Evolutionary conservation across 208 protist genomes (phyloP), one percentile per base, ranked within the genome.

Genomic region (Trypanosoma lewisi): DNA sequence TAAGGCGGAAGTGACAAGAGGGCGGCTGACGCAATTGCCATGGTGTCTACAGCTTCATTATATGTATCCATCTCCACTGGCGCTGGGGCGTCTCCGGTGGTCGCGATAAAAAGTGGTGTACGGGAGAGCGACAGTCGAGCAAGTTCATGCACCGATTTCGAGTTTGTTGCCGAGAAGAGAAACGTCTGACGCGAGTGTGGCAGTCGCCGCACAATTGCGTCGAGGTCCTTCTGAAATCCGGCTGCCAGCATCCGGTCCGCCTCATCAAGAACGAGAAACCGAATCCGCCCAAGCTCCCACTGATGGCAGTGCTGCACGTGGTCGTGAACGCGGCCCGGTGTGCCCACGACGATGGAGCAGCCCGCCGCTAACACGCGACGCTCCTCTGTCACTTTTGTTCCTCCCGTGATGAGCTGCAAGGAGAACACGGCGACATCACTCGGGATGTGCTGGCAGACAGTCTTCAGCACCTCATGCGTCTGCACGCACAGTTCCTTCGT

Each of bases 231-330:
- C 75, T 99, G 96, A 68, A 99, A 99, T 58, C 98, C 98, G 78
- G 99, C 98, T 63, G 98, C 98, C 7, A 99, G 87, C 97, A 99
- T 98, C 52, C 98, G 86, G 76, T 99, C 98, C 1, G 98, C 98
- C 77, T 99, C 98, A 73, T 99, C 98, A n/a, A 99, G 83, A 42
- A 99, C 94, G 6, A 99, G 81, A 62, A 90, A 98, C 19, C 89
- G 98, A 71, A 98, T 90, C 54, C 93, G 90, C 48, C 93, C 90
- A 17, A 99, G 78, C 49, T 96, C 75, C 77, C 82, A 78, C 0
- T 72, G 76, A 16, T 70, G 73, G 59, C 80, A 91, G 63, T 97
- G 80, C 36, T 69, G 60, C n/a, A 88, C 80, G 70, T 97, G 91
- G 62, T 97, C 91, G 52, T 90, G 87, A 17, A 97, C 58, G 50